phyloP scores from a whole-genome alignment of 306 rosid species.

The Mucuna pruriens region DNA sequence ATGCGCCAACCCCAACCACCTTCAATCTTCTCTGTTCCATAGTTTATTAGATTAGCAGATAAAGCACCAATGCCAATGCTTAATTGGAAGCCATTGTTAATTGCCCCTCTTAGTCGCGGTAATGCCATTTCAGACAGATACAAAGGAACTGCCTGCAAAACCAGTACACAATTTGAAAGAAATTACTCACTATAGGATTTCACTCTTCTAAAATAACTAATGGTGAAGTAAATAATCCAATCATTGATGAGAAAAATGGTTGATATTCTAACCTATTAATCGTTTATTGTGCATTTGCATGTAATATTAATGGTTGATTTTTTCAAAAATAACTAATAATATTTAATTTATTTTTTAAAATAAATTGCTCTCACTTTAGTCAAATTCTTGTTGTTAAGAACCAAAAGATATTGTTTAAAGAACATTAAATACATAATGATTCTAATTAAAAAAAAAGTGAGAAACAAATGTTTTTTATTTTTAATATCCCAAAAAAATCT shows the following conservation, averaged over 20 bases:
- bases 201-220: not conserved
- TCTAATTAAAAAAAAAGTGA: not conserved
- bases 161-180: not conserved
- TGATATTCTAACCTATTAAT: not conserved
- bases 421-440: not conserved
- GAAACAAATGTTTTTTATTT: not conserved
- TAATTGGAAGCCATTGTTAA: slow-evolving; percentile 82
- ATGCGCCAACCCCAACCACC: slow-evolving; percentile 76
- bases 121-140: slow-evolving; percentile 90
- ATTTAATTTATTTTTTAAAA: not conserved
- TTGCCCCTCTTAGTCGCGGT: slow-evolving; percentile 68
- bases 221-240: not conserved
- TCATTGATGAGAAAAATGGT: not conserved
- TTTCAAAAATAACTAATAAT: not conserved
- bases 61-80: slow-evolving; percentile 68
- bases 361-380: not conserved
- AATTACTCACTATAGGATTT: not conserved
- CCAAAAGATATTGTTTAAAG: not conserved
- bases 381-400: not conserved
- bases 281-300: not conserved
- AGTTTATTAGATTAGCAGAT: slow-evolving; percentile 71
- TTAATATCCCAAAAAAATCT: not conserved
- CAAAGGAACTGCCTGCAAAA: slow-evolving; percentile 70
- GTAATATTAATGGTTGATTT: not conserved
- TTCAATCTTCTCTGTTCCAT: slow-evolving; percentile 68